Base-by-base conservation (phyloP, 257 asterid species). In the Petrea volubilis region DNA sequence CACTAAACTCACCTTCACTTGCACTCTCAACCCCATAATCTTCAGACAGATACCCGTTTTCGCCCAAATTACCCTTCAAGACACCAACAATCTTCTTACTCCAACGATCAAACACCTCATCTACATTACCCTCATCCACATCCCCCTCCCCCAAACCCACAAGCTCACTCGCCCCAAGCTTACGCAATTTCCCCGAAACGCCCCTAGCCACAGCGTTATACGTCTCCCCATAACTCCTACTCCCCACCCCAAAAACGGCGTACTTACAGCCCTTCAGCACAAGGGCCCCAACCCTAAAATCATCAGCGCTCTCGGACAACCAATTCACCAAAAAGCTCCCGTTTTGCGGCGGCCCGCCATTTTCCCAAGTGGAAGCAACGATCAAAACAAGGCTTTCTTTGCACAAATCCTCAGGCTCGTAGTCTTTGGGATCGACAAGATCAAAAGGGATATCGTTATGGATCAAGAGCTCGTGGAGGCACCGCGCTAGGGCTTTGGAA, bases 351-450 rank as follows among this genome's bases (percentile, higher is more conserved):
- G 99, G 68, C 41, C 56, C 90, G 9, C 99, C 99, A 10, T 88
- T 80, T 51, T 91, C 99, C 98, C 99, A 94, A 8, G 99, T 94
- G 23, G 99, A 91, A 51, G 97, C 93, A 20, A 94, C 79, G 23
- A 91, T 66, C 65, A 94, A 50, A 47, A 89, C 86, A 2, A 84
- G 71, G 5, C 73, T 62, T 73, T 94, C 99, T 41, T 85, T 89
- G 25, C 82, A 80, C 5, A 94, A 80, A 73, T 94, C 99, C 77
- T 94, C 99, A 0, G 99, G 99, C 78, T 94, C 98, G 34, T 87
- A 94, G 72, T 88, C 95, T 66, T 79, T 78, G 1, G 99, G 91
- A 75, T 94, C 96, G 18, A 88, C 57, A 20, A 94, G 78, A 70
- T 91, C 99, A 50, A 94, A 88, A 0, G 73, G 83, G 14, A 94